Percentiles rank a stretch among this genome's conserved stretches.
phyloP scores from a whole-genome alignment of 1,139 yeast species.

The Geotrichum cucujoidarum region DNA sequence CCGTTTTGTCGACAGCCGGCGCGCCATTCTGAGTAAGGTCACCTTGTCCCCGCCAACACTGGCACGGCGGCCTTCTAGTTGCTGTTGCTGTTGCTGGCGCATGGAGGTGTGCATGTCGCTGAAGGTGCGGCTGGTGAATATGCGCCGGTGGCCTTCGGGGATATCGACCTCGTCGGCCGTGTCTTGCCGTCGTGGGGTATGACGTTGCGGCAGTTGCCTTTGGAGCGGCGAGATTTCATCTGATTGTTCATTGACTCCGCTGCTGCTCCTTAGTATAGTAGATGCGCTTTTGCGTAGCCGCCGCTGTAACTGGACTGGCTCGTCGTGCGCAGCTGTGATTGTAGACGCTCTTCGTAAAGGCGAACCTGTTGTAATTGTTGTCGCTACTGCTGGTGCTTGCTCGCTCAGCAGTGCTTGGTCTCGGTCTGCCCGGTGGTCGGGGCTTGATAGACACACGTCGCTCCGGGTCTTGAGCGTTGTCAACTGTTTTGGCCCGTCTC shows the following conservation, averaged over 20 bases:
- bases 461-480: neutral
- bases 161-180: neutral
- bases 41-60: neutral
- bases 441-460: conserved; percentile 9
- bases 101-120: neutral
- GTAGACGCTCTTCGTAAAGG: too few species aligned
- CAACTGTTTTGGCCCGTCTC: too few species aligned
- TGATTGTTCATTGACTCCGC: too few species aligned
- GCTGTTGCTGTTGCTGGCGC: too few species aligned
- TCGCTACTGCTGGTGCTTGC: neutral
- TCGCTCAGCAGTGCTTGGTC: neutral
- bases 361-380: too few species aligned
- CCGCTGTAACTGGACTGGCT: too few species aligned
- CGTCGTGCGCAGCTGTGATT: too few species aligned
- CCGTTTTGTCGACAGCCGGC: conserved; percentile 25
- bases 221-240: too few species aligned
- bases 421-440: neutral
- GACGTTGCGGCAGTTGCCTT: too few species aligned
- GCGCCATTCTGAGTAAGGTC: neutral
- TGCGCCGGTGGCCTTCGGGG: neutral
- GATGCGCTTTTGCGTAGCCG: conserved; percentile 17
- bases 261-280: conserved; percentile 13
- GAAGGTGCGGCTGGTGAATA: conserved; percentile 8
- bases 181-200: too few species aligned
- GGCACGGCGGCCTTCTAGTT: too few species aligned